Base-by-base conservation (phyloP, 1,139 yeast species). In the Tardiomyces blankii region DNA sequence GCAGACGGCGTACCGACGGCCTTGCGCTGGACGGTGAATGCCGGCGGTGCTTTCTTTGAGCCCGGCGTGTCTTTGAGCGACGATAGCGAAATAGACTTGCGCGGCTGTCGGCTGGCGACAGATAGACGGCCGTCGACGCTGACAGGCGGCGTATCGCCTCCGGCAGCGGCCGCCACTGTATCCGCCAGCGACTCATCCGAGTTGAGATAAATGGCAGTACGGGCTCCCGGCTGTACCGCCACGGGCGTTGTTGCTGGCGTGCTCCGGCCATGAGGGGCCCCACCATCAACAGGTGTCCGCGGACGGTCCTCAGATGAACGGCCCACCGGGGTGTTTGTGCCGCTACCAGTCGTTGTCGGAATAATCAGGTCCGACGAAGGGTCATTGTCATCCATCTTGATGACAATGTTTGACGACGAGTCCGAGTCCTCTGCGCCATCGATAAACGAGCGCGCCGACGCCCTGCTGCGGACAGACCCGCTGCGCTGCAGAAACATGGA, bases 131-230 rank as follows among this genome's bases (percentile, higher is more conserved):
- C 16, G 25, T 21, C 25, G 25, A 21, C 25, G 25, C 25, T 21
- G 7, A 7, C 25, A 21, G 25, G 25, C n/a, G n/a, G n/a, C 35
- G 35, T 30, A 4, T 21, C 25, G 7, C 25, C 25, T 4, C 7
- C 25, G 5, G 16, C 3, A 5, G 35, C n/a, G 16, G 35, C n/a
- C 16, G 16, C 35, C 3, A 30, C 16, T 11, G 16, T 14, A 14
- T 30, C 35, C 5, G 35, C 16, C 5, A 30, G 16, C 16, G 35
- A 30, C 16, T 30, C 35, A 11, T 30, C 35, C 9, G 35, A 12
- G 5, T 41, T 44, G 21, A 49, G 40, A 32, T 49, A 49, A 16
- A 49, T 49, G 19, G 51, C 51, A 21, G 44, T 49, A 11, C 51
- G 43, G 7, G 35, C 16, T 4, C 35, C 35, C 16, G n/a, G 35